Evolutionary conservation across 2,329 filamentous ascomycete species (phyloP), one percentile per base, ranked within the genome.

Genomic region (Uncinocarpus reesii): DNA sequence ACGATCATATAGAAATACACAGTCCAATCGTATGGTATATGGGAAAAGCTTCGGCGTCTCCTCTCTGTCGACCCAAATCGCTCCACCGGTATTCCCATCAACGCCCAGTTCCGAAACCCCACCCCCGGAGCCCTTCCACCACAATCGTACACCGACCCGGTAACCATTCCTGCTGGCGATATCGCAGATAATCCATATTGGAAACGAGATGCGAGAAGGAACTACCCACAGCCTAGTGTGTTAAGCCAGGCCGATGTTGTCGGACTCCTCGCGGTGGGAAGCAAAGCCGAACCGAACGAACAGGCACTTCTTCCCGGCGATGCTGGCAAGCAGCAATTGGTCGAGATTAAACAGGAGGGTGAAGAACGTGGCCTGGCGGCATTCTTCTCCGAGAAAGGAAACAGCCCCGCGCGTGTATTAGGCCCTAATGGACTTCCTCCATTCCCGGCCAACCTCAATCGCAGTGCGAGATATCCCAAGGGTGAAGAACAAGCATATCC

Each of bases 121-220:
- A 71, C 89, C 42, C 92, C 84, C 7, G 87, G 84, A 56, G 75
- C 72, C 56, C 72, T 79, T 60, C 81, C 86, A 60, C 85, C 86
- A 29, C 70, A 77, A 49, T 67, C 67, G 51, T 92, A 90, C 72
- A 79, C 85, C 65, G 87, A 94, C 65, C 85, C 86, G 18, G 84
- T 90, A 51, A 93, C 86, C 11, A 51, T 83, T 0, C 87, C 87
- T n/a, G 85, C 87, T 1, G 86, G 77, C 57, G 87, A 94, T 65
- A 81, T 94, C 59, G 87, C 87, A 60, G 86, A 90, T 67, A 94
- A 94, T 71, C 80, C 87, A 31, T 94, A 95, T 74, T 98, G 88
- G 87, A 93, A 94, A 76, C 88, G 92, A 61, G 92, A 98, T 63
- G 68, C 73, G 53, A 84, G 92, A 59, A 79, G 92, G 60, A 76